phyloP scores from a whole-genome alignment of 2,329 filamentous ascomycete genomes.

The Massarina eburnea region DNA sequence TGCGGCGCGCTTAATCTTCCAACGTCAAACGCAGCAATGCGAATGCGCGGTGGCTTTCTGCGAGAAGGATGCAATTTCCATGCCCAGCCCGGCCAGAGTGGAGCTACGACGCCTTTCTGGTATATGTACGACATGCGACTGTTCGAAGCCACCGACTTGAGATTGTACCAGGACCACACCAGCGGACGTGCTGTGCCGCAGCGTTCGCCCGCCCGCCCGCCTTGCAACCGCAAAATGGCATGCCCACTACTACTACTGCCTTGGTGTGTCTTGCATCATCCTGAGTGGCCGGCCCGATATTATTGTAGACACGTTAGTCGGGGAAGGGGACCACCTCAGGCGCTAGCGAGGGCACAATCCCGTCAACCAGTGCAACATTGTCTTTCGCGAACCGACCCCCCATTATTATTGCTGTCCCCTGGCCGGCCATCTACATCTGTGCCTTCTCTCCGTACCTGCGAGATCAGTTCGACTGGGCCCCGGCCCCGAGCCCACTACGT shows the following conservation, averaged over 20 bases:
- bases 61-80: background rate
- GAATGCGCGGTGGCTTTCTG: background rate
- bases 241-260: slow-evolving; percentile 3
- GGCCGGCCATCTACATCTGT: too few relatives aligned
- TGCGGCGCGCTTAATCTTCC: slow-evolving; percentile 9
- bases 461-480: too few relatives aligned
- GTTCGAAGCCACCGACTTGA: background rate
- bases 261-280: slow-evolving; percentile 2
- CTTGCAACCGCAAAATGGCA: slow-evolving; percentile 4
- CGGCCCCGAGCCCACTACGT: too few relatives aligned
- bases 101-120: background rate
- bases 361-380: background rate
- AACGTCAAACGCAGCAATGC: background rate
- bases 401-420: too few relatives aligned
- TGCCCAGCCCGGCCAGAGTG: background rate
- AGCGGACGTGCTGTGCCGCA: slow-evolving; percentile 6
- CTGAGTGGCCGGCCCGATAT: slow-evolving; percentile 5
- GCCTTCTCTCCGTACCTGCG: too few relatives aligned
- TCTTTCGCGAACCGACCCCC: too few relatives aligned
- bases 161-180: slow-evolving; percentile 1
- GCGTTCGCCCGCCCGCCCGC: background rate
- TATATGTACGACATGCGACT: background rate
- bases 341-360: too few relatives aligned
- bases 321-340: background rate
- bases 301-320: slow-evolving; percentile 1